These are phyloP conservation scores for Blumeriella jaapii DNA, from an alignment of 2,329 filamentous ascomycete genomes.

Conservation along the genomic window DNA sequence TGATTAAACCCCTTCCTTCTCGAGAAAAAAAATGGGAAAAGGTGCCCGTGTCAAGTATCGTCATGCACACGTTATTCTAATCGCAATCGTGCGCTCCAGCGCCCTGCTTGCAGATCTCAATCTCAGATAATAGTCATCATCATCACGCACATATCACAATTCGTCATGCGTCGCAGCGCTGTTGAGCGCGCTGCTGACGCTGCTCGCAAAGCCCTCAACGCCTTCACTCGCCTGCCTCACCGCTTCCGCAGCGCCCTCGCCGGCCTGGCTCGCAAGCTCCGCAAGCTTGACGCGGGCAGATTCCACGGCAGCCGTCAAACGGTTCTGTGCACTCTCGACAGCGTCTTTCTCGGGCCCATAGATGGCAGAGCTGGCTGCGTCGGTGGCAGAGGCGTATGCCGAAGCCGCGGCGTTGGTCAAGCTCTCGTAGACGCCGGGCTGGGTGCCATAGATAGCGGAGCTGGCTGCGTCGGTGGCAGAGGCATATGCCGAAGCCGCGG, in stretches of 20 bases:
- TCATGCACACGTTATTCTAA: no score
- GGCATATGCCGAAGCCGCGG: conserved; percentile 14
- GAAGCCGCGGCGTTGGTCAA: conserved; percentile 16
- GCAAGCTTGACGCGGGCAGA: conserved; percentile 21
- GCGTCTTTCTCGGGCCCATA: conserved; percentile 23
- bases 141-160: conserved; percentile 30
- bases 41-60: no score
- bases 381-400: conserved; percentile 14
- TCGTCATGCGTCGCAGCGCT: conserved; percentile 39
- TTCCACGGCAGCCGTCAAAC: conserved; percentile 22
- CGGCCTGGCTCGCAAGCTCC: conserved; percentile 19
- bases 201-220: conserved; percentile 36
- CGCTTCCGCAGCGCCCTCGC: conserved; percentile 27
- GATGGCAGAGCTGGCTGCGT: conserved; percentile 15
- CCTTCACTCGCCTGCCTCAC: conserved; percentile 30
- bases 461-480: conserved; percentile 30
- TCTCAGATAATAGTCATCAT: no score
- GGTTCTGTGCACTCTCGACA: conserved; percentile 23
- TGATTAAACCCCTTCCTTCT: no score
- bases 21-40: no score
- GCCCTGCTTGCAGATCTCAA: no score
- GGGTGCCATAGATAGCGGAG: conserved; percentile 43
- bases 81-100: no score
- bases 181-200: conserved; percentile 30
- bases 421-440: conserved; percentile 33